Percentiles rank a stretch among this genome's conserved stretches.
These are phyloP conservation scores for Malus hybrid DNA, from an alignment of 331 rosid species.

Conservation along the genomic window DNA sequence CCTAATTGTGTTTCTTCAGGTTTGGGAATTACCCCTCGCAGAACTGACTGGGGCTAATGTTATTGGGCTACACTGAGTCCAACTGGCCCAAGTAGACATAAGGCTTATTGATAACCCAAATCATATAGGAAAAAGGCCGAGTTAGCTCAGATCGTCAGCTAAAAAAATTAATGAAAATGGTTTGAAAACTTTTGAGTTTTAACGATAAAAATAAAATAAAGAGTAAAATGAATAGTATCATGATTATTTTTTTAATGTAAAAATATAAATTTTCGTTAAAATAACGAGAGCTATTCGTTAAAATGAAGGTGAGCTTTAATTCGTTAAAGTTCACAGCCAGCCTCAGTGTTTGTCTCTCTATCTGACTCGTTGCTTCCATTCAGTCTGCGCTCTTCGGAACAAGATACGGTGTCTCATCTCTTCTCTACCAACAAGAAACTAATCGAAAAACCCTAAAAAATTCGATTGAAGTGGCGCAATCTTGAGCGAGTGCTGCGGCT, in stretches of 20 bases:
- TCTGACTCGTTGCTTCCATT: not conserved
- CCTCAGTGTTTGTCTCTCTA: not conserved
- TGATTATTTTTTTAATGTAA: too few species aligned
- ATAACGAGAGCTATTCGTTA: too few species aligned
- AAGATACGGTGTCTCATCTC: not conserved
- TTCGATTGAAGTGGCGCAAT: not conserved
- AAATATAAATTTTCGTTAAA: too few species aligned
- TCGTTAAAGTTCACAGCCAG: too few species aligned
- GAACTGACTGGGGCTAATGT: not conserved
- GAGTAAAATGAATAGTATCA: too few species aligned
- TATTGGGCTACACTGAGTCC: not conserved
- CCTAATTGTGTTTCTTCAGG: rapidly evolving
- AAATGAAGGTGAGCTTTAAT: too few species aligned
- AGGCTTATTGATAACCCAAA: not conserved
- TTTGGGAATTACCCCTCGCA: too few species aligned
- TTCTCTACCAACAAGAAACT: not conserved
- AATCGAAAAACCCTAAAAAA: not conserved
- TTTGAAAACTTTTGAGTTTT: too few species aligned
- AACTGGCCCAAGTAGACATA: not conserved
- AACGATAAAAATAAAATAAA: too few species aligned
- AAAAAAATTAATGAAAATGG: too few species aligned
- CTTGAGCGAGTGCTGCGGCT: not conserved
- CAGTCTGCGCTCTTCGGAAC: too few species aligned
- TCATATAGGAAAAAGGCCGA: not conserved
- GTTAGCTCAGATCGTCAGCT: not conserved